phyloP scores from a whole-genome alignment of 2,329 filamentous ascomycete genomes.

The Didymosphaeria variabile region DNA sequence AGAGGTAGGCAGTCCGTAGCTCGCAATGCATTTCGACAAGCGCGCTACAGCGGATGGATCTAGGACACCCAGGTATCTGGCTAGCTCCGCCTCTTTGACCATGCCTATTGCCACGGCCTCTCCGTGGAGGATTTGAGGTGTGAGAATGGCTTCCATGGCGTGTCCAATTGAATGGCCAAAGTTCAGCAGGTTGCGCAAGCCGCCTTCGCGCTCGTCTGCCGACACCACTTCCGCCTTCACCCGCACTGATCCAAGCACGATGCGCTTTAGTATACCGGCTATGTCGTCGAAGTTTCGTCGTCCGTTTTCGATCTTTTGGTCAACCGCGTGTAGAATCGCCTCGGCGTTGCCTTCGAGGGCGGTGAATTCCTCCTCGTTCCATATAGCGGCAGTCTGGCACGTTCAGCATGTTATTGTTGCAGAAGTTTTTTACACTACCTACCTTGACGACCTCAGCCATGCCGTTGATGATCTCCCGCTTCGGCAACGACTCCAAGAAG shows the following conservation, averaged over 20 bases:
- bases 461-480: conserved; percentile 94
- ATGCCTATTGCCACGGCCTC: conserved; percentile 97
- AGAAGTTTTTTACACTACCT: conserved; percentile 15
- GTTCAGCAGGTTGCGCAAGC: conserved; percentile 91
- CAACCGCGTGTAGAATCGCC: conserved; percentile 76
- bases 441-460: conserved; percentile 97
- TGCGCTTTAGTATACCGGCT: conserved; percentile 58
- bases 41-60: conserved; percentile 88
- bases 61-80: conserved; percentile 85
- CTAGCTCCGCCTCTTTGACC: conserved; percentile 96
- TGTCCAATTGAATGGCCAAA: conserved; percentile 99
- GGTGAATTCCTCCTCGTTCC: conserved; percentile 87
- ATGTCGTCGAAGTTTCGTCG: conserved; percentile 74
- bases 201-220: conserved; percentile 91
- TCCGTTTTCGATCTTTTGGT: conserved; percentile 65
- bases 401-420: conserved; percentile 17
- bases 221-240: conserved; percentile 97
- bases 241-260: conserved; percentile 88
- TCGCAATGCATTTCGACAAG: conserved; percentile 91
- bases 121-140: conserved; percentile 93
- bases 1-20: conserved; percentile 88
- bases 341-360: conserved; percentile 83
- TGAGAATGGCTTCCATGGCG: conserved; percentile 93
- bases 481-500: conserved; percentile 89
- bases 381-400: conserved; percentile 85